Base-by-base conservation (phyloP, 2,329 filamentous ascomycete genomes). In the Calonectria hawksworthii region DNA sequence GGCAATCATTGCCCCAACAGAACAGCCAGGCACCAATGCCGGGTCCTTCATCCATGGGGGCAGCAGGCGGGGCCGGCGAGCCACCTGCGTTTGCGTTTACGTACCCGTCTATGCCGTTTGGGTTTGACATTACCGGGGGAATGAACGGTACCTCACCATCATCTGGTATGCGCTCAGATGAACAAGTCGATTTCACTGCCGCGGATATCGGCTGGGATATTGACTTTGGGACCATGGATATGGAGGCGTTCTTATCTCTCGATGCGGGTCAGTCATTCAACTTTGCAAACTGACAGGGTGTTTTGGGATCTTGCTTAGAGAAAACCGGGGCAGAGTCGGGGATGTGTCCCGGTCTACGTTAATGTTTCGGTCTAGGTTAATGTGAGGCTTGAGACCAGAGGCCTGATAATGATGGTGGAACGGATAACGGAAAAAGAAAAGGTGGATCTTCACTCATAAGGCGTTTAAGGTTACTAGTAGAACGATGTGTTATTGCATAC, bases 191-290 rank as follows among this genome's bases (percentile, higher is more conserved):
- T 28, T 80, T 83, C 6, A 82, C 80, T 23, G 77, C 80, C 30
- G 80, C 78, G 34, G 82, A 83, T 69, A 77, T 79, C 8, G 82
- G 82, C 3, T 82, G 82, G 78, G 77, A 82, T 28, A 80, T 83
- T 65, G 80, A 83, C 71, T 83, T 83, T 73, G 80, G 79, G 9
- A 80, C 78, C 6, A 83, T 82, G 80, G 83, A 83, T 51, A 83
- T 83, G 80, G 82, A 83, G 59, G 80, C 82, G 0, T 83, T 83
- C 54, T 51, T 83, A 51, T 83, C 82, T 32, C 80, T 83, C 26
- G 82, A 83, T 26, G 75, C 82, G 21, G 75, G 77, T 28, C 81
- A 81, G 50, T 74, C 74, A 13, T 81, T 80, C 41, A 80, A 79
- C 47, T 82, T 80, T 74, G 76, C 77, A 10, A 71, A 75, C 47